Base-by-base conservation (phyloP, 257 asterid genomes). In the Thymus quinquecostatus region DNA sequence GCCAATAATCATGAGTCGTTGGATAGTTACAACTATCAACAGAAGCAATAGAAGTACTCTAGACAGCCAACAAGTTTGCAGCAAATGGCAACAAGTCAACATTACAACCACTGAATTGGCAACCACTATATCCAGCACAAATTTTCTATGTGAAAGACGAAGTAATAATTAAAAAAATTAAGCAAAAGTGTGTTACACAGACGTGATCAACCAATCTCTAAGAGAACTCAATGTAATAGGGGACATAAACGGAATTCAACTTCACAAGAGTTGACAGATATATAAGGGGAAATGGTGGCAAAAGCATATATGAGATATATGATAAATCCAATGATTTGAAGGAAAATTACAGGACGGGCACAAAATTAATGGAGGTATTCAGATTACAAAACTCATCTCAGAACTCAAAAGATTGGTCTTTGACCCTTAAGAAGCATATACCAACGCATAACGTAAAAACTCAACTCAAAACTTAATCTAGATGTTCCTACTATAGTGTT, bases 171-270 rank as follows among this genome's bases (percentile, higher is more conserved):
- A 3, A 55, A 56, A 5, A 33, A 47, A 34, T 47, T 45, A 65
- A 64, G 45, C 47, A 55, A 33, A 36, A 60, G 7, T 14, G n/a
- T 64, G 41, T 55, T 58, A n/a, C 65, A 43, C 57, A 51, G 28
- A 50, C 34, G 61, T 9, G 38, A 66, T 30, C 62, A 34, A 33
- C 69, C 66, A 60, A 67, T 29, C 47, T 44, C 59, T 29, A 38
- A 1, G 47, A 21, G 34, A 63, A 53, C 55, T 57, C 49, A 40
- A 1, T 51, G 49, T 3, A 40, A 66, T 10, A 40, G 5, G 43
- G 45, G 63, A 10, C 30, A 38, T 43, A 49, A 36, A 28, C 2
- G 30, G 28, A 21, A 28, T n/a, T 12, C 10, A 58, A 36, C 12
- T 58, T 36, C 14, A 4, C 32, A 41, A 38, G n/a, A 69, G 9